Evolutionary conservation across 2,329 filamentous ascomycete species (phyloP).

Genomic region (Colletotrichum agaves): DNA sequence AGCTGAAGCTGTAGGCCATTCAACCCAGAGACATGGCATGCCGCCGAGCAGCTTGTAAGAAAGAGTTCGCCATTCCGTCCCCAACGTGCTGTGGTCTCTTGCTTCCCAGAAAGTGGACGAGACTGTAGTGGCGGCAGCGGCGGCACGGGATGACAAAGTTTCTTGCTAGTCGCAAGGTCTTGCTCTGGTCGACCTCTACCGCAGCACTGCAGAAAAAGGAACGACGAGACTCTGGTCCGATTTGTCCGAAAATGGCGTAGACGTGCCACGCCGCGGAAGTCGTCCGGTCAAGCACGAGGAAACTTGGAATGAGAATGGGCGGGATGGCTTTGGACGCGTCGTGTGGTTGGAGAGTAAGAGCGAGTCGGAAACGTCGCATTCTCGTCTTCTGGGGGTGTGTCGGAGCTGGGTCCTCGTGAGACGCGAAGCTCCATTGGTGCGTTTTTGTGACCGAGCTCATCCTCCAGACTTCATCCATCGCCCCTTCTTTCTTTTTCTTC

Average conservation of each 20-base stretch:
- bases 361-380: conserved; percentile 22
- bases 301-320: background rate
- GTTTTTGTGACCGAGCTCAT: conserved; percentile 19
- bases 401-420: conserved; percentile 33
- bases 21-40: conserved; percentile 1
- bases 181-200: too few relatives aligned
- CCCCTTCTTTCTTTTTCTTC: conserved; percentile 24
- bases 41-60: conserved; percentile 8
- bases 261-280: conserved; percentile 24
- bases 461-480: conserved; percentile 4
- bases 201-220: background rate
- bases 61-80: background rate
- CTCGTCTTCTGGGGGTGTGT: conserved; percentile 1
- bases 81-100: background rate
- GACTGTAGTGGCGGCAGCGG: background rate
- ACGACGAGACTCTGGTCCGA: background rate
- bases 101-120: background rate
- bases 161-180: background rate
- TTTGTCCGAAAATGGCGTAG: background rate
- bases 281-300: conserved; percentile 1
- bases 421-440: conserved; percentile 27
- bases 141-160: background rate
- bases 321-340: background rate
- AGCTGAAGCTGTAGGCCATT: background rate
- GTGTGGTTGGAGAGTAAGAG: background rate